Percentiles rank a stretch among this genome's conserved stretches.
Evolutionary conservation across 306 rosid genomes (phyloP).

Genomic region (Boehmeria nivea): DNA sequence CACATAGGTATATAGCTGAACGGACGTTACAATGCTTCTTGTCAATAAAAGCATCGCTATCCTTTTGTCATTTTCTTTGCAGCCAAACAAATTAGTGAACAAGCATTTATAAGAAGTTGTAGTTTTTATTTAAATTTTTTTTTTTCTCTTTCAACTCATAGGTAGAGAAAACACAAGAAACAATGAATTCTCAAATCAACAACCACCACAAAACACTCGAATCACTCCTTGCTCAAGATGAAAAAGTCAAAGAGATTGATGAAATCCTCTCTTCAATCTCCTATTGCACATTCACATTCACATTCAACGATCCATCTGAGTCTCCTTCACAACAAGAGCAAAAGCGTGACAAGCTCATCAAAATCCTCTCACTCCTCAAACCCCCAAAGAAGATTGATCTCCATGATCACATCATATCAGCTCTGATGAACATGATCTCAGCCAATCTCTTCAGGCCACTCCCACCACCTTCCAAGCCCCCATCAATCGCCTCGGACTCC

Average conservation of each 20-base stretch:
- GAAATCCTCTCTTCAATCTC: constrained; percentile 43
- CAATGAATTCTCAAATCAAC: constrained; percentile 10
- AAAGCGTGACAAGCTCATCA: constrained; percentile 49
- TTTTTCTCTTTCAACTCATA: constrained; percentile 24
- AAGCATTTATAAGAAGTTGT: too few species aligned
- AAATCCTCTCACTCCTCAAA: constrained; percentile 44
- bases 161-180: too few species aligned
- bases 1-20: too few species aligned
- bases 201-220: constrained; percentile 34
- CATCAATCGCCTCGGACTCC: constrained; percentile 20
- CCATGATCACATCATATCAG: constrained; percentile 22
- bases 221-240: constrained; percentile 40
- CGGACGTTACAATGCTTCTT: constrained; percentile 47
- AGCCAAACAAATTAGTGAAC: too few species aligned
- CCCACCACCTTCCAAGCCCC: constrained; percentile 53
- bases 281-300: constrained; percentile 40
- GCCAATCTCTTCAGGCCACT: constrained; percentile 64
- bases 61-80: too few species aligned
- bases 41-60: constrained; percentile 32
- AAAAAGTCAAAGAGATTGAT: constrained; percentile 35
- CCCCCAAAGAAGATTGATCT: constrained; percentile 34
- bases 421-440: constrained; percentile 52
- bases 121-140: constrained; percentile 18
- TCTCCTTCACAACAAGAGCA: constrained; percentile 56
- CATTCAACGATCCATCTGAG: constrained; percentile 40